Conservation (phyloP, 192 early-diverging fungal species). For the Backusella morwellensis region DNA sequence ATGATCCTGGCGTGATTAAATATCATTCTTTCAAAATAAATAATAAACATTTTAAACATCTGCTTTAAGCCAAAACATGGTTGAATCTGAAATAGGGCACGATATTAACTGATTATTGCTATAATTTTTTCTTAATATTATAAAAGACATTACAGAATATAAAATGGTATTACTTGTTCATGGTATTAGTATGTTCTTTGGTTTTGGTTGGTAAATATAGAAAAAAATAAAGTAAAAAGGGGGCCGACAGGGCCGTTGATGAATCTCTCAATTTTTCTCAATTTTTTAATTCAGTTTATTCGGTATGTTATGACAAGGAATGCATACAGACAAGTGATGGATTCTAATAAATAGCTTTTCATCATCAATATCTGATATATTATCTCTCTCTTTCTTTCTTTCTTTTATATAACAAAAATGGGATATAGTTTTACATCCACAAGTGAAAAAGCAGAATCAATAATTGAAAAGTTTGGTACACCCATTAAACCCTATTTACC, state of each 20-base stretch:
- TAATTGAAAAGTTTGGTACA: conserved; percentile 62
- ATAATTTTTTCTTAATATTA: no score
- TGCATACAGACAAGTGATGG: neutral
- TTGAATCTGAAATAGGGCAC: neutral
- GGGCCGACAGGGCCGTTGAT: no score
- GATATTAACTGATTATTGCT: no score
- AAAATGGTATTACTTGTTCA: no score
- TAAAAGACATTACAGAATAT: no score
- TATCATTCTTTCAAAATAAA: neutral
- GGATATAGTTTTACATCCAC: neutral
- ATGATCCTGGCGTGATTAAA: neutral
- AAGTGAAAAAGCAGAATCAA: neutral
- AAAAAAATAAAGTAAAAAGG: no score
- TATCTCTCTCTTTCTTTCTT: neutral
- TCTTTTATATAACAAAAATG: neutral
- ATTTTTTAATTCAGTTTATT: neutral
- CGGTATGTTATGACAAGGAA: neutral
- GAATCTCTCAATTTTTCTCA: neutral
- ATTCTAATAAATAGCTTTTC: neutral
- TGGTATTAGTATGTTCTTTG: no score
- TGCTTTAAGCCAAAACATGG: neutral
- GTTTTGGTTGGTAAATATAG: no score
- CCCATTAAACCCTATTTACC: conserved; percentile 92
- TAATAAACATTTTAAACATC: neutral
- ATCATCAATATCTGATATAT: neutral